Conservation (phyloP, 164 flowering plant genomes). For the Tetracentron sinense region DNA sequence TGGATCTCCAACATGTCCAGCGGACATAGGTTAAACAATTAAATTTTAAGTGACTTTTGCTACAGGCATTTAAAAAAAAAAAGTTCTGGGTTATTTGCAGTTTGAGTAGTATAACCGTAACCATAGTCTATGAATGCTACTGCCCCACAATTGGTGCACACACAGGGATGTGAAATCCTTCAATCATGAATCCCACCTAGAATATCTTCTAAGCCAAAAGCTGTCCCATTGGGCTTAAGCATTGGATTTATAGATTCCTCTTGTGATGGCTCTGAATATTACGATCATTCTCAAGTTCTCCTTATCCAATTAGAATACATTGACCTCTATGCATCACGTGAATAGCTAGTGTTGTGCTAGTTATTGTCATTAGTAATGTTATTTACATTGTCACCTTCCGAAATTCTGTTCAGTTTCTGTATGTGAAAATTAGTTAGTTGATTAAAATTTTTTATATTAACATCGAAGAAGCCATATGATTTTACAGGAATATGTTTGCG, state of each 20-base stretch:
- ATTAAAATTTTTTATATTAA: not conserved
- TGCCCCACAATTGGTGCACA: not conserved
- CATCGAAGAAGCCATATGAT: not conserved
- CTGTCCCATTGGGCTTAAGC: too few relatives aligned
- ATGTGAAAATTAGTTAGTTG: not conserved
- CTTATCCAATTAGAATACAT: too few relatives aligned
- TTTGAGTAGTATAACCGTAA: not conserved
- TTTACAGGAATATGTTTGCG: constrained; percentile 80
- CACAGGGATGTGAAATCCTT: not conserved
- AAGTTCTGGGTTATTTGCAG: not conserved
- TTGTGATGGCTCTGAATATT: too few relatives aligned
- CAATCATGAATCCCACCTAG: not conserved
- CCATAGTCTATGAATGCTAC: not conserved
- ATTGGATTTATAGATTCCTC: too few relatives aligned
- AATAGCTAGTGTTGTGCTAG: not conserved
- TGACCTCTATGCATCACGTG: too few relatives aligned
- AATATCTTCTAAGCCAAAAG: not conserved
- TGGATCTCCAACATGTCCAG: constrained; percentile 83
- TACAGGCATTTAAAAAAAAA: not conserved
- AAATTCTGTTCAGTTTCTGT: not conserved
- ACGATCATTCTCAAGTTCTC: too few relatives aligned
- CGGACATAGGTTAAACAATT: constrained; percentile 71
- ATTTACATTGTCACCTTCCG: not conserved
- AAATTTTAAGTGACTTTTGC: not conserved
- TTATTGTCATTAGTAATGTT: not conserved